phyloP scores from a whole-genome alignment of 305 asterid genomes.

The Rubia balearica region DNA sequence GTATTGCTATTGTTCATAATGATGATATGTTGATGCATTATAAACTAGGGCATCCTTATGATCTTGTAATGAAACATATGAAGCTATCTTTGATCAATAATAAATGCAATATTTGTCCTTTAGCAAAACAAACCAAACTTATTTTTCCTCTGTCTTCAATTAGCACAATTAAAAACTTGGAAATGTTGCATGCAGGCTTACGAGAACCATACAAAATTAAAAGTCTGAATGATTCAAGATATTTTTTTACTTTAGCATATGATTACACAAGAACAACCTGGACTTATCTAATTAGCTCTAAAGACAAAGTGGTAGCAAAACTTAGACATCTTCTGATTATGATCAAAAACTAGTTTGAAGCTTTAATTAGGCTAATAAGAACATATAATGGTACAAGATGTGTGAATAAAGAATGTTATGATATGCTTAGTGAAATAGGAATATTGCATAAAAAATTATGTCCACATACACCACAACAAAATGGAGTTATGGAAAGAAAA shows the following conservation, averaged over 20 bases:
- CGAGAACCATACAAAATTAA: neutral
- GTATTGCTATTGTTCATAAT: no score
- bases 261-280: neutral
- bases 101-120: neutral
- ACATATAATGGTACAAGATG: neutral
- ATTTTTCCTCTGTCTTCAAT: neutral
- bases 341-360: no score
- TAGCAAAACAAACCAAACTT: neutral
- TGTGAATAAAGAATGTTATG: no score
- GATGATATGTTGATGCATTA: neutral
- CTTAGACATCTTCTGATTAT: no score
- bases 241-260: neutral
- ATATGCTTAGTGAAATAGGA: no score
- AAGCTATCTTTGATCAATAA: no score
- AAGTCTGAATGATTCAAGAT: neutral
- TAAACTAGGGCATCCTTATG: no score
- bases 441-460: neutral
- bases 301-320: neutral
- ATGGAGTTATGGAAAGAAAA: neutral
- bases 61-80: no score
- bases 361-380: neutral
- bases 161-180: neutral
- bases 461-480: neutral
- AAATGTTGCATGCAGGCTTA: neutral
- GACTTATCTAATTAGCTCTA: neutral